These are phyloP conservation scores for Sophora flavescens DNA, from an alignment of 306 rosid genomes.

Conservation along the genomic window DNA sequence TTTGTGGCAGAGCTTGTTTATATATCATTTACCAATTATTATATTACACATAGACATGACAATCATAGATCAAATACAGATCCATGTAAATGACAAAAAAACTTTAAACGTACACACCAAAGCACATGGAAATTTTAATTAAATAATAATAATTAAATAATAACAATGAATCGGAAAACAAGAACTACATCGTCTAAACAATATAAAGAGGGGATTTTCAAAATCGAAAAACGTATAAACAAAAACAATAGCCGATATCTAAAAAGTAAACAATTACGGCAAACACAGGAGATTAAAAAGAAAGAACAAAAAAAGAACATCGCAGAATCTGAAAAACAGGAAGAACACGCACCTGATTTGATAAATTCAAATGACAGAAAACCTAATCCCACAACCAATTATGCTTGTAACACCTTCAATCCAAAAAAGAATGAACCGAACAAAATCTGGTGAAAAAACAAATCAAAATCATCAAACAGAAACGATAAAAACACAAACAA, in stretches of 20 bases:
- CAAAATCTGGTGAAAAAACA: slow-evolving; percentile 1
- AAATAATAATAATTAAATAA: neutral
- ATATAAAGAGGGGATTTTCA: neutral
- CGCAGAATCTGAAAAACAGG: neutral
- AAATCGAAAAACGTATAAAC: neutral
- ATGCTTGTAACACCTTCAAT: slow-evolving; percentile 18
- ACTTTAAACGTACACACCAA: neutral
- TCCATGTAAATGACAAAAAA: neutral
- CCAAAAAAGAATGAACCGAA: neutral
- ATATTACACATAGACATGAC: neutral
- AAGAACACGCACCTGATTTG: slow-evolving; percentile 32
- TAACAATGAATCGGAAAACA: neutral
- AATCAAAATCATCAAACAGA: neutral
- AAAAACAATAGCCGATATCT: neutral
- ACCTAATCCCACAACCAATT: neutral
- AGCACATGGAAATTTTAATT: neutral
- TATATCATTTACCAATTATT: neutral
- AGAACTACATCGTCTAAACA: neutral
- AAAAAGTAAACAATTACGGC: neutral
- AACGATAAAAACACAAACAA: neutral
- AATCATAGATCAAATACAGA: neutral
- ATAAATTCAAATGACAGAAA: neutral
- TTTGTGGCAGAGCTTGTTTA: neutral
- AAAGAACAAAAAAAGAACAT: neutral
- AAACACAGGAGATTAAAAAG: neutral